phyloP scores from a whole-genome alignment of 106 monocot genomes.

The Allium fistulosum region DNA sequence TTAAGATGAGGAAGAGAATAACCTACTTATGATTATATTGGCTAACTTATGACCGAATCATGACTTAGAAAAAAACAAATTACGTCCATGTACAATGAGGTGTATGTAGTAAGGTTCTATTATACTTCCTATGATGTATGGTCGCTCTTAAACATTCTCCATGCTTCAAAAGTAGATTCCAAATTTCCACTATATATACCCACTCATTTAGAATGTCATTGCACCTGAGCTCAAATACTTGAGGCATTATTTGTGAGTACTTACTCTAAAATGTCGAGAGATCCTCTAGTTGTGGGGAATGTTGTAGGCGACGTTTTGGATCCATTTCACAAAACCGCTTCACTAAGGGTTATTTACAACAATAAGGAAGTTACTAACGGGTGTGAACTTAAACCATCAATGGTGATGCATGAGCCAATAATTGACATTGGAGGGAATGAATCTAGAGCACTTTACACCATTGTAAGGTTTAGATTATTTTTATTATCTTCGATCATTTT shows the following conservation, averaged over 20 bases:
- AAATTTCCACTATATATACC: constrained; percentile 14
- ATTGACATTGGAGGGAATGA: constrained; percentile 48
- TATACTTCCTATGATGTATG: constrained; percentile 11
- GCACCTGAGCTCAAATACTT: constrained; percentile 16
- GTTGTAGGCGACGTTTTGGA: constrained; percentile 73
- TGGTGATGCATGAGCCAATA: constrained; percentile 33
- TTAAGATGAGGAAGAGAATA: not conserved
- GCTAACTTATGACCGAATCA: constrained; percentile 5
- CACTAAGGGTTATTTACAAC: constrained; percentile 41
- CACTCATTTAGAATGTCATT: constrained; percentile 10
- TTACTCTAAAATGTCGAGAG: constrained; percentile 34
- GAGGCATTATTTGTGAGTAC: not conserved
- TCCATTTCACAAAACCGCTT: constrained; percentile 40
- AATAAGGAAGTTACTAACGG: constrained; percentile 66
- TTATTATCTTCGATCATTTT: not conserved
- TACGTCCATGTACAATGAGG: no score
- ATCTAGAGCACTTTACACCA: constrained; percentile 46
- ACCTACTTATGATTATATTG: constrained; percentile 9
- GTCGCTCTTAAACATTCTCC: constrained; percentile 2
- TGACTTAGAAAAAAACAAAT: not conserved
- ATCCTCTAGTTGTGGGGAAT: constrained; percentile 61
- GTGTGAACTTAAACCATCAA: constrained; percentile 50
- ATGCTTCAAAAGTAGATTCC: constrained; percentile 11
- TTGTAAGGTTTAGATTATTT: constrained; percentile 34
- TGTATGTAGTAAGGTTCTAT: constrained; percentile 7